Conservation (phyloP, 345 rosid genomes). For the Melaleuca alternifolia region DNA sequence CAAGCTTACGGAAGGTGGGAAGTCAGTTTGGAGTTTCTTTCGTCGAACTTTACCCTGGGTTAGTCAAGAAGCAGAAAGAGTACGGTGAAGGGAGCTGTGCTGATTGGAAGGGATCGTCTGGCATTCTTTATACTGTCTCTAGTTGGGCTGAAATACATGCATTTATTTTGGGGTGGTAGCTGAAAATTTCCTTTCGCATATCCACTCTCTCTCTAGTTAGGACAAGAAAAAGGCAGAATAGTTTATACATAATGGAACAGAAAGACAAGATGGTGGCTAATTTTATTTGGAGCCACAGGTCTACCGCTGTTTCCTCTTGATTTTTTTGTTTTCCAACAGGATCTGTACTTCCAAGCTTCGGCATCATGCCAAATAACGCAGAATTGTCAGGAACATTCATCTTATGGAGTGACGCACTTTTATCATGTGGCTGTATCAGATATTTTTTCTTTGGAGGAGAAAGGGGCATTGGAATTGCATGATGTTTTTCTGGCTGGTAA, state of each 20-base stretch:
- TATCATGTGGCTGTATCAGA: neutral
- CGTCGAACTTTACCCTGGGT: constrained; percentile 57
- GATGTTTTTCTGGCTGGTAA: neutral
- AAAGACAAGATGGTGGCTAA: constrained; percentile 27
- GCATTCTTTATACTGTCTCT: constrained; percentile 71
- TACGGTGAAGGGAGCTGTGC: constrained; percentile 27
- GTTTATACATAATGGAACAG: constrained; percentile 14
- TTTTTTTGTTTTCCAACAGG: constrained; percentile 1
- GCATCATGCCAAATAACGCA: neutral
- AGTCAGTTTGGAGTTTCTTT: constrained; percentile 80
- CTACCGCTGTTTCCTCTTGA: constrained; percentile 7
- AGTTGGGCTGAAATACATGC: constrained; percentile 95
- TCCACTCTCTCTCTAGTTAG: constrained; percentile 15
- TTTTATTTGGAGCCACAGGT: constrained; percentile 34
- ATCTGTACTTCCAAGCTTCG: neutral
- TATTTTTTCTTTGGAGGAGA: neutral
- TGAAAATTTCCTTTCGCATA: neutral
- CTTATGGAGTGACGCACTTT: neutral
- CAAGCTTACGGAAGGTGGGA: constrained; percentile 80
- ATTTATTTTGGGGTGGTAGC: constrained; percentile 75
- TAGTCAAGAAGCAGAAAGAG: constrained; percentile 68
- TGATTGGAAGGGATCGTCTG: constrained; percentile 63
- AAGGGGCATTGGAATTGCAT: neutral
- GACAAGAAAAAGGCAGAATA: constrained; percentile 16
- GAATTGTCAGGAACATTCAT: neutral